Base-by-base conservation (phyloP, 2,329 filamentous ascomycete species). In the Fusarium lateritium region DNA sequence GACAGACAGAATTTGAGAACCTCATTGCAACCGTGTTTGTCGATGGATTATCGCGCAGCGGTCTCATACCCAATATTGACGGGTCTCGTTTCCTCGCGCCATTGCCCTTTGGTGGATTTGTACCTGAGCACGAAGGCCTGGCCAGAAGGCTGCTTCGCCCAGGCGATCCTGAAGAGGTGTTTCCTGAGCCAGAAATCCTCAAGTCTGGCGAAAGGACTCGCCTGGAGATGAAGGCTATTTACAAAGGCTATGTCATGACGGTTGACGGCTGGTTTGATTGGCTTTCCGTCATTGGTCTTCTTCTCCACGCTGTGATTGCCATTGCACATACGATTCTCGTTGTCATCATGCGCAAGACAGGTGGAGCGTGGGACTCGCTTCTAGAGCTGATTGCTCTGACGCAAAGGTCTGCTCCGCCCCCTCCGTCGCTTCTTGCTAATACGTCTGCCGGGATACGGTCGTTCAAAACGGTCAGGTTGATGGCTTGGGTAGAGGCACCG, bases 161-260 rank as follows among this genome's bases (percentile, higher is more conserved):
- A 19, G 61, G 56, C 6, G 31, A 22, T 14, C 24, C 51, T 1
- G 6, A n/a, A 14, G 47, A 34, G 39, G 38, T 8, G 13, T 61
- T 49, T 11, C 28, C 28, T 4, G 36, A 40, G 21, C 47, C 52
- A 4, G 1, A n/a, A 5, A 47, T 19, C 14, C 45, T 52, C 9
- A 44, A 47, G 21, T 15, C 42, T 11, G 22, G 17, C 10, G 45
- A 58, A 6, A 9, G 7, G 33, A 56, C 50, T 5, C 33, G 47
- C 1, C 10, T 33, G n/a, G 28, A 40, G 13, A 46, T 40, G 22
- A 46, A 39, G 14, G 46, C 31, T 0, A 50, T n/a, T 8, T 44
- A 38, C 13, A 40, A 7, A 8, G 62, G 56, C 3, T 56, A 61
- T 47, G 46, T 44, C 5, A 56, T 61, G 42, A 28, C 46, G 7